phyloP scores from a whole-genome alignment of 78 protist species.

The Dictyostelium firmibasis region DNA sequence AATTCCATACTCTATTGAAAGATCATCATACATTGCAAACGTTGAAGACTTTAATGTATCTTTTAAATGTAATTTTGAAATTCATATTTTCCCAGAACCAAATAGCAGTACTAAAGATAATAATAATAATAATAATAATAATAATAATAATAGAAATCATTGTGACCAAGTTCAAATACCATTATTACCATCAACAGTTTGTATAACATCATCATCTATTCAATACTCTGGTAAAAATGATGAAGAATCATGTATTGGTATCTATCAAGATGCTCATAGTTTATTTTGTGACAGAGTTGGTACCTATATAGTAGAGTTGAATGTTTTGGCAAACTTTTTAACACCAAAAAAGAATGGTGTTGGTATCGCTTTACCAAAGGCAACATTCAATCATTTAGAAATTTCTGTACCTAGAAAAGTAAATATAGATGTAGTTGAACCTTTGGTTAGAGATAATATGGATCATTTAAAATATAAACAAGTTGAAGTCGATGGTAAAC shows the following conservation, averaged over 20 bases:
- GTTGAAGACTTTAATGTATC: constrained; percentile 3
- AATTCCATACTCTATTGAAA: constrained; percentile 32
- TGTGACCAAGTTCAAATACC: constrained; percentile 19
- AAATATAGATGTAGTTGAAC: constrained; percentile 8
- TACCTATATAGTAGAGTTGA: background rate
- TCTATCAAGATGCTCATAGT: constrained; percentile 24
- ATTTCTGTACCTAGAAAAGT: constrained; percentile 40
- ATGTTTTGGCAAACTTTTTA: constrained; percentile 38
- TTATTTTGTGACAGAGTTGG: constrained; percentile 48
- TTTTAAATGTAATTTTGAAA: constrained; percentile 49
- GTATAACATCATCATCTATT: background rate
- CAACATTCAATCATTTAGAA: constrained; percentile 26
- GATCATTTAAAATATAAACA: background rate
- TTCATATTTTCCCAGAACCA: constrained; percentile 15
- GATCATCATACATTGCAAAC: constrained; percentile 19
- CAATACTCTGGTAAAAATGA: background rate
- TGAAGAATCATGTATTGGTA: constrained; percentile 45
- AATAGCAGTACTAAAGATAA: background rate
- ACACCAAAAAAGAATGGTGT: constrained; percentile 74
- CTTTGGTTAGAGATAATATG: background rate
- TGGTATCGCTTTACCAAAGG: constrained; percentile 52
- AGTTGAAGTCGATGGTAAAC: background rate
- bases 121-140: background rate
- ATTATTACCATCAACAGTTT: constrained; percentile 44
- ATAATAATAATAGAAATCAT: background rate